phyloP scores from a whole-genome alignment of 257 asterid genomes.

The Buddleja alternifolia region DNA sequence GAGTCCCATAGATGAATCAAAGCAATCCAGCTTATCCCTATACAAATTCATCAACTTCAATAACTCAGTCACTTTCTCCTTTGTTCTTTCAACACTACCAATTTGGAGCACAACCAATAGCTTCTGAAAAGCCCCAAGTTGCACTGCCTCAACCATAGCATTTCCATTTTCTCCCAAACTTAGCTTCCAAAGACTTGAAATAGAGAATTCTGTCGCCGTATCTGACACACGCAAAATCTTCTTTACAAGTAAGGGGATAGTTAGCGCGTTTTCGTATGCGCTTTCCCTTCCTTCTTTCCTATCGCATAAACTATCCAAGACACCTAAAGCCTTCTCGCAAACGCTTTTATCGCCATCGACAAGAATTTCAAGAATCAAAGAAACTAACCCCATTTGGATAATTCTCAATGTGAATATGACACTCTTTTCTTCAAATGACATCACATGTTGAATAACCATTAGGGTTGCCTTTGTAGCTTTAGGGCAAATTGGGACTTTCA shows the following conservation, averaged over 20 bases:
- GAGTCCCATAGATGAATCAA: slow-evolving; percentile 68
- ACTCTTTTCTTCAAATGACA: slow-evolving; percentile 13
- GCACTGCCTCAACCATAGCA: slow-evolving; percentile 60
- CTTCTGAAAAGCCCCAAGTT: slow-evolving; percentile 79
- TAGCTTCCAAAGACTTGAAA: slow-evolving; percentile 69
- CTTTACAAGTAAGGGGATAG: slow-evolving; percentile 69
- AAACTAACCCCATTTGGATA: slow-evolving; percentile 54
- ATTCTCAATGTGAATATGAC: slow-evolving; percentile 30
- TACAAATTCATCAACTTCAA: slow-evolving; percentile 68
- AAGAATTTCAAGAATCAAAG: slow-evolving; percentile 60
- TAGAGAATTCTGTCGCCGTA: slow-evolving; percentile 49
- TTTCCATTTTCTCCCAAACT: slow-evolving; percentile 44
- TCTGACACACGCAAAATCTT: slow-evolving; percentile 74
- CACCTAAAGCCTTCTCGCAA: slow-evolving; percentile 58
- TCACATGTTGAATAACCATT: slow-evolving; percentile 50
- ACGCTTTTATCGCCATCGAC: slow-evolving; percentile 63
- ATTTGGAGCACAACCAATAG: slow-evolving; percentile 75
- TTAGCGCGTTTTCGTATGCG: slow-evolving; percentile 46
- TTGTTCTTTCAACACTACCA: slow-evolving; percentile 59
- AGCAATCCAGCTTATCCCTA: slow-evolving; percentile 61
- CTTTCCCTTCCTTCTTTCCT: slow-evolving; percentile 51
- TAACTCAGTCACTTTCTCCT: slow-evolving; percentile 69
- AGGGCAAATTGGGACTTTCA: slow-evolving; percentile 69
- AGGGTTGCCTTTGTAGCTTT: slow-evolving; percentile 61
- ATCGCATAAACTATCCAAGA: slow-evolving; percentile 53